Evolutionary conservation across 208 protist genomes (phyloP).

Genomic region (Leishmania major): DNA sequence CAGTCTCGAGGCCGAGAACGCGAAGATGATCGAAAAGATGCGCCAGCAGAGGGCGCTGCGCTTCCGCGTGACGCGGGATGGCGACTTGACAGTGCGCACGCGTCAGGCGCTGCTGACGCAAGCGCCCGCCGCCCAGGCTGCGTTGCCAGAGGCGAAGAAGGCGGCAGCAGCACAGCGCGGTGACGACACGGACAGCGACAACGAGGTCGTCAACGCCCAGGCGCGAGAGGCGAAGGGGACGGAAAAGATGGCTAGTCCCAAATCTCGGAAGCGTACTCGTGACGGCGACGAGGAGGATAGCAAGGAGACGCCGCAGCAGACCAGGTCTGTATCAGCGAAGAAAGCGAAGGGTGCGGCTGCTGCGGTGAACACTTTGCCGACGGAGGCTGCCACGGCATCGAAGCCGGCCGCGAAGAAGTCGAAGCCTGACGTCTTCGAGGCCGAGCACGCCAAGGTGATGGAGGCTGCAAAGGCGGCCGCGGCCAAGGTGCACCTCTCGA

Average conservation of each 20-base stretch:
- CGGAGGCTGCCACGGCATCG: constrained; percentile 8
- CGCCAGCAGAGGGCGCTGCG: constrained; percentile 67
- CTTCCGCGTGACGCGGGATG: constrained; percentile 72
- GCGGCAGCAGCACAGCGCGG: background rate
- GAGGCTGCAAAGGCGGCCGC: constrained; percentile 61
- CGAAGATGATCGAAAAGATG: constrained; percentile 55
- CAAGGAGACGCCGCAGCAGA: background rate
- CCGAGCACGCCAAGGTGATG: constrained; percentile 60
- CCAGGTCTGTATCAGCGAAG: background rate
- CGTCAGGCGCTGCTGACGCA: constrained; percentile 66
- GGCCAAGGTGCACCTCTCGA: constrained; percentile 45
- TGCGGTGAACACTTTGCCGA: background rate
- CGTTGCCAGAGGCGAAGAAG: constrained; percentile 32
- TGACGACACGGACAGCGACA: background rate
- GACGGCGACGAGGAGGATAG: background rate
- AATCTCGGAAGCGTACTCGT: constrained; percentile 9
- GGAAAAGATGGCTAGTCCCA: background rate
- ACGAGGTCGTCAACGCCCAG: background rate
- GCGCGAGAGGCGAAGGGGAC: background rate
- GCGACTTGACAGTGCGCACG: constrained; percentile 78
- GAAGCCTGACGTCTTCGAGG: constrained; percentile 42
- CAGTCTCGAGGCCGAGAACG: constrained; percentile 48
- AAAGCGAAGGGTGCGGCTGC: background rate
- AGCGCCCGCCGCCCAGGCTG: constrained; percentile 28
- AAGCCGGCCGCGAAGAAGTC: constrained; percentile 5